These are phyloP conservation scores for Lecanoromycetidae sp. DNA, from an alignment of 2,329 filamentous ascomycete genomes.

Conservation along the genomic window DNA sequence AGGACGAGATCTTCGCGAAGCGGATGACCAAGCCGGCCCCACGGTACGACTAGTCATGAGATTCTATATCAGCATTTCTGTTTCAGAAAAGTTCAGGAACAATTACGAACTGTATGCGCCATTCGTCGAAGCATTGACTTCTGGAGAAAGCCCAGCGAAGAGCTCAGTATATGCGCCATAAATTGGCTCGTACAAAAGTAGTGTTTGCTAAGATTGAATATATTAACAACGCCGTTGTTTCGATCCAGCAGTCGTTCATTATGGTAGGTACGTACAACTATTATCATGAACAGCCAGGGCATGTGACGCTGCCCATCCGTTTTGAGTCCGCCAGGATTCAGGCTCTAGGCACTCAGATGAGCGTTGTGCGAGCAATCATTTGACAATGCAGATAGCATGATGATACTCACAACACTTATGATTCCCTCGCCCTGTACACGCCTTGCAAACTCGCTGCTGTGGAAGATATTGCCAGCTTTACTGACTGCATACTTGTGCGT, in stretches of 20 bases:
- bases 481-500: slow-evolving; percentile 19
- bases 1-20: neutral
- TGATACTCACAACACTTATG: slow-evolving; percentile 14
- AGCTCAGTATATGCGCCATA: neutral
- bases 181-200: neutral
- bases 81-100: neutral
- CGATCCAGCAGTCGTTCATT: neutral
- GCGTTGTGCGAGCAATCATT: slow-evolving; percentile 20
- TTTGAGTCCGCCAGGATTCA: slow-evolving; percentile 21
- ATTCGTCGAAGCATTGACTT: neutral
- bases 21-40: neutral
- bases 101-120: neutral
- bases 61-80: too few species aligned
- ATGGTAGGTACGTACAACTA: neutral
- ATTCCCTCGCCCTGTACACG: slow-evolving; percentile 12
- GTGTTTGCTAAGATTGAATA: neutral
- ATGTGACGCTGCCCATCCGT: slow-evolving; percentile 16
- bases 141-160: neutral
- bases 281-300: neutral
- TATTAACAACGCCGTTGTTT: neutral
- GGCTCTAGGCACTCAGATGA: slow-evolving; percentile 14
- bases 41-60: neutral
- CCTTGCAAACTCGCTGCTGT: slow-evolving; percentile 20
- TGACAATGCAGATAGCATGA: neutral
- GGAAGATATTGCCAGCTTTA: slow-evolving; percentile 22